Conservation (phyloP, 164 flowering plant species). For the Cinnamomum chago region DNA sequence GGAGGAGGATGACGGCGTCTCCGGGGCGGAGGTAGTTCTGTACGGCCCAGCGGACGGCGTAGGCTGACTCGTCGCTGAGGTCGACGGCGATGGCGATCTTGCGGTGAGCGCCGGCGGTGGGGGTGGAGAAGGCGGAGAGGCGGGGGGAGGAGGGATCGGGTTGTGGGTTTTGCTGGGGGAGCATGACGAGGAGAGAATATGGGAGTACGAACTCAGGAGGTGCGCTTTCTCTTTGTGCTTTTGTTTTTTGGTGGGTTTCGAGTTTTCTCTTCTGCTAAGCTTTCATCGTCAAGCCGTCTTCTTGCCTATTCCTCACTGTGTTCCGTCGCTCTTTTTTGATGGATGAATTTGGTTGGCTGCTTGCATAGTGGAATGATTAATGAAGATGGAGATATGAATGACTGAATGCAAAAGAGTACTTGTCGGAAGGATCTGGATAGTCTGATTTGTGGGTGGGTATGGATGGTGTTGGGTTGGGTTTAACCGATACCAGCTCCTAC, state of each 20-base stretch:
- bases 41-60: slow-evolving; percentile 82
- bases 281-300: background rate
- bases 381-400: no score
- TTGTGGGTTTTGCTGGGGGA: slow-evolving; percentile 6
- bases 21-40: slow-evolving; percentile 80
- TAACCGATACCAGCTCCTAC: no score
- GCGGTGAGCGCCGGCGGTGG: slow-evolving; percentile 38
- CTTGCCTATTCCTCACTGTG: no score
- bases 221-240: background rate
- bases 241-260: background rate
- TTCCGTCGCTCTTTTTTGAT: no score
- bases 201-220: background rate
- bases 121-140: slow-evolving; percentile 22
- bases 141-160: slow-evolving; percentile 36
- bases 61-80: slow-evolving; percentile 77
- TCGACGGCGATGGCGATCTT: slow-evolving; percentile 75
- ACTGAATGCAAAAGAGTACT: no score
- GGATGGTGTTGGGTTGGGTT: no score
- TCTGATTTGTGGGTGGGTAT: no score
- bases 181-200: background rate
- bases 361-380: no score
- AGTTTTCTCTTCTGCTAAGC: background rate
- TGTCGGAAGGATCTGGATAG: no score
- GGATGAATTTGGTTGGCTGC: no score
- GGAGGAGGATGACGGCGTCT: slow-evolving; percentile 70